Percentiles rank a stretch among this genome's conserved stretches.
These are phyloP conservation scores for Aspergillus niger DNA, from an alignment of 2,329 filamentous ascomycete species.

Conservation along the genomic window DNA sequence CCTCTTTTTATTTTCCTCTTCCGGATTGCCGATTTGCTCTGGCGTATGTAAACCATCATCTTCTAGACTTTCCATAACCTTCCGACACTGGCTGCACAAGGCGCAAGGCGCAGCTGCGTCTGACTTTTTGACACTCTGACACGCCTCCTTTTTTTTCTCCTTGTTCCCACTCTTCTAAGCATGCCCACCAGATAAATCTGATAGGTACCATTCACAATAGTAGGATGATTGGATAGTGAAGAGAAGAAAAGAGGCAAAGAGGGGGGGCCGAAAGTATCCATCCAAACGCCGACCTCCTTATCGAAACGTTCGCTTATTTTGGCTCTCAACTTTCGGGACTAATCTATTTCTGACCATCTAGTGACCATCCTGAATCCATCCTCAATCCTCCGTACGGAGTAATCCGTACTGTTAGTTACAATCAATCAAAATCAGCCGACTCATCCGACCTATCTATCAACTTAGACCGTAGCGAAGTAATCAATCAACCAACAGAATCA, in stretches of 20 bases:
- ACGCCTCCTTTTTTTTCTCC: neutral
- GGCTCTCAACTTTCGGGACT: too few relatives aligned
- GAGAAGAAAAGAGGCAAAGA: too few relatives aligned
- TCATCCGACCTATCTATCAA: neutral
- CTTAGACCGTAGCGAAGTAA: neutral
- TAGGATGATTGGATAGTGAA: too few relatives aligned
- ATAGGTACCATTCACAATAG: neutral
- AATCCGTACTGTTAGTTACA: too few relatives aligned
- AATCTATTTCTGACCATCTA: too few relatives aligned
- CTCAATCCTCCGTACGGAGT: too few relatives aligned
- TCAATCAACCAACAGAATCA: neutral
- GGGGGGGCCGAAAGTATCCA: too few relatives aligned
- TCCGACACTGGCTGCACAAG: neutral
- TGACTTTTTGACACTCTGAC: neutral
- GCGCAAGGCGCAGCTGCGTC: neutral
- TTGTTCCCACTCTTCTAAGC: neutral
- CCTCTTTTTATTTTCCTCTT: neutral
- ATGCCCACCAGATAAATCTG: neutral
- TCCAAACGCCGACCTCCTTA: too few relatives aligned
- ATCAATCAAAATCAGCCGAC: too few relatives aligned
- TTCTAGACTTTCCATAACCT: conserved; percentile 1
- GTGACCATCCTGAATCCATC: too few relatives aligned
- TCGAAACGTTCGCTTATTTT: too few relatives aligned
- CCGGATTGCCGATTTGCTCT: neutral
- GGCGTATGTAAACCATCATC: neutral